Evolutionary conservation across 805 yeast genomes (phyloP).

Genomic region (Nakazawaea sp.): DNA sequence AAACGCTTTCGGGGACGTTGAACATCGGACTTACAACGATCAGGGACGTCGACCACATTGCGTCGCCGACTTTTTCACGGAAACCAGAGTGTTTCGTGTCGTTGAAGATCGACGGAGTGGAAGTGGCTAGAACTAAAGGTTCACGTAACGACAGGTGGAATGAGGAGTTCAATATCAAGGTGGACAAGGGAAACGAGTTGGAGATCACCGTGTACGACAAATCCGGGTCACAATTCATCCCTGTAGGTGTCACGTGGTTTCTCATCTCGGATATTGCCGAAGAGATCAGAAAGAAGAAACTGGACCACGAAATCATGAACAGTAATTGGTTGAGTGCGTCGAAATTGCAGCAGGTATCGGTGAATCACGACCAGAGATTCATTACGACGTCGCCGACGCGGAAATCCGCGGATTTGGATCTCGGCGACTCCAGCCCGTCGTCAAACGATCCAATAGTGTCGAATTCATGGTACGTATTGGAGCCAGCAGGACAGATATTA

Average conservation of each 20-base stretch:
- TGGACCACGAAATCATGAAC: slow-evolving; percentile 59
- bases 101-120: slow-evolving; percentile 84
- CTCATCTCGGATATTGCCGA: slow-evolving; percentile 88
- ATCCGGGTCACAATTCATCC: slow-evolving; percentile 56
- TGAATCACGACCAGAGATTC: background rate
- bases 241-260: slow-evolving; percentile 92
- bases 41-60: slow-evolving; percentile 88
- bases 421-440: background rate
- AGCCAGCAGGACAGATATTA: slow-evolving; percentile 89
- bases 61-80: slow-evolving; percentile 71
- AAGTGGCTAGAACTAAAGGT: slow-evolving; percentile 66
- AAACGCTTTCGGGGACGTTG: slow-evolving; percentile 77
- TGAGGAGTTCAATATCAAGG: slow-evolving; percentile 73
- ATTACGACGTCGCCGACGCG: background rate
- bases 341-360: slow-evolving; percentile 25
- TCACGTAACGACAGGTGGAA: slow-evolving; percentile 76
- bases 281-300: slow-evolving; percentile 87
- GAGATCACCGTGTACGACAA: slow-evolving; percentile 86
- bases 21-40: slow-evolving; percentile 68
- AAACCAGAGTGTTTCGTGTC: slow-evolving; percentile 74
- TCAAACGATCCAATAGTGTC: slow-evolving; percentile 31
- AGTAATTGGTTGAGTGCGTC: slow-evolving; percentile 90
- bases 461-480: slow-evolving; percentile 84
- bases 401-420: background rate
- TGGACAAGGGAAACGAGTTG: slow-evolving; percentile 88